Evolutionary conservation across 148 eudicot genomes (phyloP).

Genomic region (Cornus controversa): DNA sequence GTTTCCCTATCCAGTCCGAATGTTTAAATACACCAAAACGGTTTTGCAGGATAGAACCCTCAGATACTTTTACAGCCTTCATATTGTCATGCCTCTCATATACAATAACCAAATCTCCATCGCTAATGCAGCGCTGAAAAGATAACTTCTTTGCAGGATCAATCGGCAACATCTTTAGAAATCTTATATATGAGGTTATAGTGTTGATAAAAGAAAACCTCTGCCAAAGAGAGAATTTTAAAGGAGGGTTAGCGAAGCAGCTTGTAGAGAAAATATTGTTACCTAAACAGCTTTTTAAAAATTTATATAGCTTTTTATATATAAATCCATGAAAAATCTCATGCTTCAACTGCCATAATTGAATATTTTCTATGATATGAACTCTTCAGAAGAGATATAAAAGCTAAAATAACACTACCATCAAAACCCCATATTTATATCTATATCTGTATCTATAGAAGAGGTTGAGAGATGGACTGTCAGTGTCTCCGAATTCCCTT

Average conservation of each 20-base stretch:
- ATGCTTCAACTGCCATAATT: background rate
- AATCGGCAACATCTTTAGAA: slow-evolving; percentile 40
- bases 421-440: background rate
- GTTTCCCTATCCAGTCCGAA: slow-evolving; percentile 81
- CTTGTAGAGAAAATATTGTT: background rate
- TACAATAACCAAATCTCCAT: slow-evolving; percentile 79
- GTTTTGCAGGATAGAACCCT: slow-evolving; percentile 55
- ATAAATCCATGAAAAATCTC: background rate
- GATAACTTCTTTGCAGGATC: slow-evolving; percentile 55
- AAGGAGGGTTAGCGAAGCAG: background rate
- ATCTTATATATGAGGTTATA: background rate
- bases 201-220: background rate
- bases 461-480: too few species aligned
- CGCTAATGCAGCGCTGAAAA: slow-evolving; percentile 46
- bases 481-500: too few species aligned
- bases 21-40: slow-evolving; percentile 80
- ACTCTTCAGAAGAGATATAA: background rate
- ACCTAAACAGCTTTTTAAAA: background rate
- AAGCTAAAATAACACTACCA: background rate
- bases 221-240: background rate
- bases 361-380: background rate
- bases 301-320: background rate
- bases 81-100: slow-evolving; percentile 76
- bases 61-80: slow-evolving; percentile 73
- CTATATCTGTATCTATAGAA: too few species aligned